Base-by-base conservation (phyloP, 208 protist genomes). In the Trypanosoma brucei region DNA sequence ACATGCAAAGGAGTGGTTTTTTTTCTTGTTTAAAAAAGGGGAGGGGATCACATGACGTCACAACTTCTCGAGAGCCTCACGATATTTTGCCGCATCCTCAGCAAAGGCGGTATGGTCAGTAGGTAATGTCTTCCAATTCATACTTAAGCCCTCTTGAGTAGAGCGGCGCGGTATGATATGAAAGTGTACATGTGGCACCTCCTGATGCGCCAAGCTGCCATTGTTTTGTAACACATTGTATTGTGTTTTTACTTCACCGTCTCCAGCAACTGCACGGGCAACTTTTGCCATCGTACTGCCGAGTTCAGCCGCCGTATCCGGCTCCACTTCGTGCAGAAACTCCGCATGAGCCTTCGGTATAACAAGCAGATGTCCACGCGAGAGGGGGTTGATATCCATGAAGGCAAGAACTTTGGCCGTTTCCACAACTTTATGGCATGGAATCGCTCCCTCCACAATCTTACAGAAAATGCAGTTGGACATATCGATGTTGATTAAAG, bases 171-270 rank as follows among this genome's bases (percentile, higher is more conserved):
- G 94, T 59, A 97, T 97, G 58, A 97, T 65, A 75, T 97, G 94
- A 76, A 96, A 95, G 86, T 97, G 94, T 40, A 97, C 92, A 66
- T 97, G 94, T 36, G 75, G 73, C 70, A 97, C 94, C 69, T 84
- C 86, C 81, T 97, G 94, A 57, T 96, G 86, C 7, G 94, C 94
- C 8, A 95, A 52, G 22, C 38, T 54, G 40, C 94, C 94, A 62
- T 97, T 97, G 73, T 97, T 97, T 75, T 97, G 92, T 37, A 97
- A 81, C 4, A 97, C 70, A 60, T 97, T 97, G 85, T 97, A 97
- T 73, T 92, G 70, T 53, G 71, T 88, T 22, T 46, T 57, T 4
- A 70, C 74, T 11, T 85, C 76, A 13, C 46, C 59, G 3, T 79
- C 69, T 0, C 83, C 84, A 9, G 87, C 84, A 7, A 92, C 81